Base-by-base conservation (phyloP, 2,329 filamentous ascomycete species). In the Alternaria tenuissima region DNA sequence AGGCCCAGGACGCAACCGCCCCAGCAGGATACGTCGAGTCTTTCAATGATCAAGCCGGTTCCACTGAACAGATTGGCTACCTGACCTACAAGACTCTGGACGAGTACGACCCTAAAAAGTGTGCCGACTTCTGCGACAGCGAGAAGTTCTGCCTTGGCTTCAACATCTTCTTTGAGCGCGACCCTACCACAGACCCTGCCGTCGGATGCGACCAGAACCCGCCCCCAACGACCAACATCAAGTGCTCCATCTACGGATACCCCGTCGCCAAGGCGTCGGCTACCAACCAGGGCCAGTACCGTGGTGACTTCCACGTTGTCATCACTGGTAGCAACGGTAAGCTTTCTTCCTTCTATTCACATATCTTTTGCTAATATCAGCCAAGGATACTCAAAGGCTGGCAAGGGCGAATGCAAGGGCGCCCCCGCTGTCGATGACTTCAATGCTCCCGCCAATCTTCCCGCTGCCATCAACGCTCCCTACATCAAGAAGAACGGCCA, bases 141-240 rank as follows among this genome's bases (percentile, higher is more conserved):
- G 67, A 70, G 55, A 64, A 67, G 52, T 71, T 57, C 57, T 75
- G 72, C 51, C 52, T 63, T 28, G 72, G 68, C 41, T 73, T 75
- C 70, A 75, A 73, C 63, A 67, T 74, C 59, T 75, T 57, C 62
- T 70, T 57, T 44, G 71, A 75, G 63, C 72, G 72, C 46, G 70
- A 73, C 51, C 69, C 70, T n/a, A 60, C 36, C 28, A 24, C 42
- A 51, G 56, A 67, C 8, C 65, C 70, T 22, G 59, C 48, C 26
- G 24, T 43, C 7, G 54, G 16, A 18, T 75, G 71, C 59, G 64
- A 69, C 58, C 42, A 59, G 7, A 64, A 72, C 61, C 71, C 72
- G 12, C 5, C 5, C 1, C 62, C 72, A 22, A 51, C 64, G 41
- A 73, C 72, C 47, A 73, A 73, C 60, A 47, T 72, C 61, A 72